Base-by-base conservation (phyloP, 2,329 filamentous ascomycete species). In the Aspergillus tanneri region DNA sequence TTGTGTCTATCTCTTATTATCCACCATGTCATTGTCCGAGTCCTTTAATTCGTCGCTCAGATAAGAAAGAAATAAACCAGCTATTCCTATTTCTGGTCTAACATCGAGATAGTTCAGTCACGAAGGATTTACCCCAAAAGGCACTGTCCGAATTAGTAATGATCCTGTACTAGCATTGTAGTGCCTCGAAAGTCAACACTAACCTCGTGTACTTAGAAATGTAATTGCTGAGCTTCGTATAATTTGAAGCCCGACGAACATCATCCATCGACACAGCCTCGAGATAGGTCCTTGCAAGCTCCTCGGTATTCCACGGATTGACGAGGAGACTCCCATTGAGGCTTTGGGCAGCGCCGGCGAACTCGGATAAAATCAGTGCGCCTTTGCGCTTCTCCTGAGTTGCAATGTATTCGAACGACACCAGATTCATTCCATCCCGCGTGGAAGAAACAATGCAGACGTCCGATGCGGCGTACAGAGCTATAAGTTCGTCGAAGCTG, bases 251-350 rank as follows among this genome's bases (percentile, higher is more conserved):
- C 46, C 90, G 84, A 73, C 90, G 86, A 70, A 95, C 89, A 14
- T 89, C 83, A 44, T 84, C 85, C 88, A 96, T 95, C 47, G 90
- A 95, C 30, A 96, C 89, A n/a, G 91, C 88, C 55, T 95, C 89
- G 68, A 95, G 87, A 57, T 96, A 90, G 4, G 90, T 88, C 61
- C 89, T 87, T 39, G 91, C 90, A n/a, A 96, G 77, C 69, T 96
- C 91, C 66, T 96, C 90, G 0, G 90, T 96, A 68, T 96, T 96
- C 91, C 91, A 96, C 1, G 91, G 91, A 71, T 96, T 96, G 63
- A 96, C 88, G 46, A 96, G 88, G 44, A 96, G 77, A 57, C 88
- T 89, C 50, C 91, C 91, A 59, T 93, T 95, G 51, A 96, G 80
- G 48, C 87, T 92, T 71, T 96, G 91, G 0, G 91, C 91, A 3